Evolutionary conservation across 768 basidiomycete species (phyloP), one percentile per base, ranked within the genome.

Genomic region (Symmetrospora coprosmae): DNA sequence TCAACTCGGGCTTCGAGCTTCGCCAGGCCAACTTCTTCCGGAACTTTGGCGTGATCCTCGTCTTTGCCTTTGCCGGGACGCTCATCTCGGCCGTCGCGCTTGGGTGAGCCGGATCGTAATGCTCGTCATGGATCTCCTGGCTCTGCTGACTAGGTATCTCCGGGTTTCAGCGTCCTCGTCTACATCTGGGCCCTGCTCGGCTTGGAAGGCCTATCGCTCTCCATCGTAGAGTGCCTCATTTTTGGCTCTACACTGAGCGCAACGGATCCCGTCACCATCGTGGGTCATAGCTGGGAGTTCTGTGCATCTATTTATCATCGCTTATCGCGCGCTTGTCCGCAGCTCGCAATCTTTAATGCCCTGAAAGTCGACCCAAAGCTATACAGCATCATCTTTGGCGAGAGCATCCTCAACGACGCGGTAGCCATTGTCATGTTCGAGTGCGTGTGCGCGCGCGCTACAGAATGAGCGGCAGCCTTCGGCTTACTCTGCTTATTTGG

Each of bases 401-500:
- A 97, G 73, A 86, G 84, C 73, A 78, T 99, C 61, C 75, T 99
- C 62, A 99, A 99, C 74, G 94, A 99, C 77, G 94, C 94, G 19
- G 94, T 97, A 69, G 89, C 87, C 79, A 97, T 97, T 76, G 91
- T 97, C 73, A 90, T 99, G 86, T 97, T 97, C 74, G 94, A 99
- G 90, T 96, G 72, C 78, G 90, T 85, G 62, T 2, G 30, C 5
- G 19, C 16, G n/a, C n/a, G n/a, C n/a, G n/a, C 11, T 25, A 50
- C 28, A 38, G 34, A 21, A n/a, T n/a, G n/a, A n/a, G n/a, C 28
- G 7, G 11, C 25, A 14, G 8, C n/a, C 13, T 35, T 16, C 21
- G 13, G 16, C 8, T 4, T 11, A 3, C 17, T 35, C 27, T 45
- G 49, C 9, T 47, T 47, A 16, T 49, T 34, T 17, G 2, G 1